Conservation (phyloP, 2,329 filamentous ascomycete genomes). For the Penicillium sp. region DNA sequence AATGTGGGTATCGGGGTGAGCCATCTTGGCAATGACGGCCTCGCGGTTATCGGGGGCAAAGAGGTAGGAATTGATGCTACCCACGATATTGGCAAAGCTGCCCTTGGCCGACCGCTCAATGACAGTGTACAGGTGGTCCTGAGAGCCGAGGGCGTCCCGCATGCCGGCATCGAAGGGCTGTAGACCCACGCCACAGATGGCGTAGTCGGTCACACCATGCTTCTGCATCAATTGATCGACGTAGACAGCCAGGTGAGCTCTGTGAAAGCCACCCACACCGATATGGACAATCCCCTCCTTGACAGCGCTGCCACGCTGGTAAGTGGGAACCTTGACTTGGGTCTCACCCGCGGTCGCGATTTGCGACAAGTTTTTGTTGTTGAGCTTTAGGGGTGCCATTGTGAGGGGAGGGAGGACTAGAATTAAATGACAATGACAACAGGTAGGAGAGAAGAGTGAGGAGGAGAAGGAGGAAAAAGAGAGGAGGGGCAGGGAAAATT, state of each 20-base stretch:
- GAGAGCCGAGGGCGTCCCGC: constrained; percentile 54
- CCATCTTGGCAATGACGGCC: constrained; percentile 60
- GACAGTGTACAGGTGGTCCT: constrained; percentile 59
- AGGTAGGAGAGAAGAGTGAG: neutral
- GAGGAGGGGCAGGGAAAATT: neutral
- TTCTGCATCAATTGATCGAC: constrained; percentile 55
- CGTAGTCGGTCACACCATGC: constrained; percentile 51
- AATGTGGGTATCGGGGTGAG: constrained; percentile 58
- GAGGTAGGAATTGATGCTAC: constrained; percentile 58
- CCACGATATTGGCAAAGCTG: constrained; percentile 53
- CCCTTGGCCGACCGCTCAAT: constrained; percentile 59
- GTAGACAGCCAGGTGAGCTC: constrained; percentile 59
- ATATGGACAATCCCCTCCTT: constrained; percentile 61
- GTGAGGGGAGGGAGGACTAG: constrained; percentile 1
- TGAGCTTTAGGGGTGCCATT: constrained; percentile 46
- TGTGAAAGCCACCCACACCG: constrained; percentile 60
- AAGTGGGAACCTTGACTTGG: constrained; percentile 47
- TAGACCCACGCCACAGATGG: constrained; percentile 58
- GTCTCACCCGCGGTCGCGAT: constrained; percentile 36
- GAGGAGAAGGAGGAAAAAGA: neutral
- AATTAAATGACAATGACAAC: neutral
- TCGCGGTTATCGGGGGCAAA: constrained; percentile 57
- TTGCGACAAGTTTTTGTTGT: constrained; percentile 44
- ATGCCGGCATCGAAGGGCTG: constrained; percentile 56
- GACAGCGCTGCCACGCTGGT: constrained; percentile 48